A percentile compares a stretch with the other conserved stretches of the same genome.
These are phyloP conservation scores for Xylaria sp. DNA, from an alignment of 495 filamentous ascomycete species.

Conservation along the genomic window DNA sequence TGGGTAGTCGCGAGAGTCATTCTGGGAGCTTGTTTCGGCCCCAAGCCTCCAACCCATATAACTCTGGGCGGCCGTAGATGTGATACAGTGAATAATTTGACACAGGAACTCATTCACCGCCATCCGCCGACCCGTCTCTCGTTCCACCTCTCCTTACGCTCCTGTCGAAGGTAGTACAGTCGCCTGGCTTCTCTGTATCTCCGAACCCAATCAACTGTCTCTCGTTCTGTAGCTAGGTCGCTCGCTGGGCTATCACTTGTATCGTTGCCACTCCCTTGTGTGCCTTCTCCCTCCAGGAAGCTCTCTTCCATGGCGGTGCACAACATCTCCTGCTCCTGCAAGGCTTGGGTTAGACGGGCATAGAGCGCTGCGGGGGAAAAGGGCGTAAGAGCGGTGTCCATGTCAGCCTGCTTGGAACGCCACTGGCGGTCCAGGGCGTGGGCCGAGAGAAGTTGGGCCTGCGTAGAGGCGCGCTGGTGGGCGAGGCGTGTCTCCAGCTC, in stretches of 20 bases:
- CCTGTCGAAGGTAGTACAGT: slow-evolving; percentile 73
- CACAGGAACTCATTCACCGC: slow-evolving; percentile 58
- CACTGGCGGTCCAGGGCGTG: slow-evolving; percentile 90
- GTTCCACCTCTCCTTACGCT: slow-evolving; percentile 91
- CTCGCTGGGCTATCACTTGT: slow-evolving; percentile 49
- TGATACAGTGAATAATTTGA: background rate
- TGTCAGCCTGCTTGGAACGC: slow-evolving; percentile 84
- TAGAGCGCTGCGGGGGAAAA: slow-evolving; percentile 88
- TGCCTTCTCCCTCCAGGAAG: slow-evolving; percentile 70
- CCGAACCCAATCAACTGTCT: slow-evolving; percentile 82
- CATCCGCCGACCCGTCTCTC: slow-evolving; percentile 92
- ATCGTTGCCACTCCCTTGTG: background rate
- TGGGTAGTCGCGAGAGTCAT: too few relatives aligned
- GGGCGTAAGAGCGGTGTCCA: slow-evolving; percentile 82
- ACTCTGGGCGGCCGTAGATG: background rate
- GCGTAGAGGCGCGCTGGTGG: slow-evolving; percentile 68
- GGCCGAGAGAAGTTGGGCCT: slow-evolving; percentile 81
- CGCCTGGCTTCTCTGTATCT: slow-evolving; percentile 79
- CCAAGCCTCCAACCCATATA: background rate
- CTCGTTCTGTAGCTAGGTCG: slow-evolving; percentile 69
- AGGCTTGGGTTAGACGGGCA: slow-evolving; percentile 72
- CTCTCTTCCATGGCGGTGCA: slow-evolving; percentile 87
- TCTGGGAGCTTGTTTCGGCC: background rate
- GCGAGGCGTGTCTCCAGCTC: slow-evolving; percentile 66
- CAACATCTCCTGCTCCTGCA: slow-evolving; percentile 83